Evolutionary conservation across 2,329 filamentous ascomycete genomes (phyloP).

Genomic region (Myriosclerotinia duriaeana): DNA sequence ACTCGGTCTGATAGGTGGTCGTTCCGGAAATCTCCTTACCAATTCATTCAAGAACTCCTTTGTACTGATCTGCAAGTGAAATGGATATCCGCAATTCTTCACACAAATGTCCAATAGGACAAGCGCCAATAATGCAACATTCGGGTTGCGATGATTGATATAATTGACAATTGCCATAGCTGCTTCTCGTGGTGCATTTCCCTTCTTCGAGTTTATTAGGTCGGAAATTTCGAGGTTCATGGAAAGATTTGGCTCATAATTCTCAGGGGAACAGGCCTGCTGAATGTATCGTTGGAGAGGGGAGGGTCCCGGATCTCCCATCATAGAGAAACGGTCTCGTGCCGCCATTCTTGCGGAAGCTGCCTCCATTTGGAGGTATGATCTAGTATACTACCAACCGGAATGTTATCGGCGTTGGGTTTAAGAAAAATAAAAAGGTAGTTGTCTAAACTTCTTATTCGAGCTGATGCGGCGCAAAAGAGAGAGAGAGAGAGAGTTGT

Average conservation of each 20-base stretch:
- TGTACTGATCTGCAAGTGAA: conserved; percentile 96
- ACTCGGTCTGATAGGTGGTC: conserved; percentile 80
- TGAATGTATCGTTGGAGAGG: conserved; percentile 94
- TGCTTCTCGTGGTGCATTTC: conserved; percentile 89
- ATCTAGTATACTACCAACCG: conserved; percentile 28
- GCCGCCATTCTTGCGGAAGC: conserved; percentile 93
- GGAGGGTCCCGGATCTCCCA: conserved; percentile 74
- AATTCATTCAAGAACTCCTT: conserved; percentile 99
- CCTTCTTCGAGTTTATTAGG: conserved; percentile 96
- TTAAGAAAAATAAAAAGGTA: not conserved
- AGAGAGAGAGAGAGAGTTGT: conserved; percentile 9
- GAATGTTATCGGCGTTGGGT: not conserved
- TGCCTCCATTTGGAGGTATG: conserved; percentile 70
- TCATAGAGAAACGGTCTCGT: conserved; percentile 87
- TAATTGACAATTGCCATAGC: conserved; percentile 90
- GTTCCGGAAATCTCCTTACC: conserved; percentile 90
- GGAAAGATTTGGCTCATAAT: conserved; percentile 96
- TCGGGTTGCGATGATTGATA: conserved; percentile 95
- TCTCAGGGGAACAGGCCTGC: conserved; percentile 93
- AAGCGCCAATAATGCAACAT: conserved; percentile 86
- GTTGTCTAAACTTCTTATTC: not conserved
- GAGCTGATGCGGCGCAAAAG: conserved; percentile 16
- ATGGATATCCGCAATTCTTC: conserved; percentile 99
- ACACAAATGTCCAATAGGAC: conserved; percentile 96
- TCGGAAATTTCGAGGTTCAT: conserved; percentile 95